Evolutionary conservation across 148 eudicot species (phyloP).

Genomic region (Cornus florida): DNA sequence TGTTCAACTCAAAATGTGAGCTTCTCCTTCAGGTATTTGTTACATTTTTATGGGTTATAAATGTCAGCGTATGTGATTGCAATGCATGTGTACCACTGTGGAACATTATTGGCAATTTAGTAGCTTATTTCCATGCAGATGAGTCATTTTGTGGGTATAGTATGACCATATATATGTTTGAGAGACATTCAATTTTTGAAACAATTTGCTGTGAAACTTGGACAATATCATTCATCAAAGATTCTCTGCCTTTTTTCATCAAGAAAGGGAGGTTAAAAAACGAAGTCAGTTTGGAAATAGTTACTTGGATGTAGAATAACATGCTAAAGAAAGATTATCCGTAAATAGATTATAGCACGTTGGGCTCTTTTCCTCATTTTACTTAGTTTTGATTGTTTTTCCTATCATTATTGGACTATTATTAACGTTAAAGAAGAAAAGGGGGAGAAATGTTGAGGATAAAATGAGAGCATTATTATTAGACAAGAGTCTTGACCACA

Average conservation of each 20-base stretch:
- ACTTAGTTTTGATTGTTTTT: too few relatives aligned
- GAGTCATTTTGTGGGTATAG: neutral
- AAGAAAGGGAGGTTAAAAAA: too few relatives aligned
- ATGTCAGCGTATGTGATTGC: conserved; percentile 3
- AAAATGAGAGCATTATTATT: too few relatives aligned
- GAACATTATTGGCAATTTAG: neutral
- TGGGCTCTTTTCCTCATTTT: neutral
- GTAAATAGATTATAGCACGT: neutral
- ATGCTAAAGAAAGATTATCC: neutral
- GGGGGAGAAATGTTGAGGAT: too few relatives aligned
- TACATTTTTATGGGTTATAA: neutral
- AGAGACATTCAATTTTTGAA: neutral
- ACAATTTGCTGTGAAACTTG: neutral
- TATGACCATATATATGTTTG: neutral
- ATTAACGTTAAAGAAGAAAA: too few relatives aligned
- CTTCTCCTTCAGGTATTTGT: conserved; percentile 77
- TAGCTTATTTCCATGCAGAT: neutral
- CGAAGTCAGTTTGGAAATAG: too few relatives aligned
- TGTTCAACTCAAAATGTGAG: conserved; percentile 90
- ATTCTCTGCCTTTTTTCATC: too few relatives aligned
- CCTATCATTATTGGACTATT: too few relatives aligned
- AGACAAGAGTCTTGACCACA: too few relatives aligned
- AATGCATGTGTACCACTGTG: neutral
- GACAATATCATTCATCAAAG: neutral
- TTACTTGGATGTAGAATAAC: neutral